These are phyloP conservation scores for Apiotrichum gracile DNA, from an alignment of 1,284 basidiomycete genomes.

Conservation along the genomic window DNA sequence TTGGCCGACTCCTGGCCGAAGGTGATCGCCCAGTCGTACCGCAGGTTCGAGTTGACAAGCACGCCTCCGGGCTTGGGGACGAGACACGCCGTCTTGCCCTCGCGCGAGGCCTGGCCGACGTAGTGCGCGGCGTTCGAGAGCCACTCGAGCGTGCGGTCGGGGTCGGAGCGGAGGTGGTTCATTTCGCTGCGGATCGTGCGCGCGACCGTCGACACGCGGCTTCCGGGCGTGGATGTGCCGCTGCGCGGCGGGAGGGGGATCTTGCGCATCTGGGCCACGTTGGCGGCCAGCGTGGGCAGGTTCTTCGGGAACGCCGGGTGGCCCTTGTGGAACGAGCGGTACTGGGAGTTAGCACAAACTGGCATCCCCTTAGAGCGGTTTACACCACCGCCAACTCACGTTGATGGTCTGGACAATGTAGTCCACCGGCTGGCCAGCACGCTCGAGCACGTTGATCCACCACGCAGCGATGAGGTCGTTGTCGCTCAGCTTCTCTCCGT, in stretches of 20 bases:
- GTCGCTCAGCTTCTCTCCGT: slow-evolving; percentile 10
- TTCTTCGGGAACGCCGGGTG: slow-evolving; percentile 24
- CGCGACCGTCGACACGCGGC: slow-evolving; percentile 8
- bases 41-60: slow-evolving; percentile 24
- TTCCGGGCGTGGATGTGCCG: not conserved
- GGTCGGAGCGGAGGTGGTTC: slow-evolving; percentile 12
- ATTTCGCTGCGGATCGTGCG: slow-evolving; percentile 11
- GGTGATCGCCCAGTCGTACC: slow-evolving; percentile 27
- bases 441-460: slow-evolving; percentile 22
- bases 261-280: slow-evolving; percentile 28
- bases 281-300: slow-evolving; percentile 20
- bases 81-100: slow-evolving; percentile 16
- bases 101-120: slow-evolving; percentile 10
- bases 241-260: slow-evolving; percentile 11
- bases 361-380: too few relatives aligned
- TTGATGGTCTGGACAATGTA: slow-evolving; percentile 20
- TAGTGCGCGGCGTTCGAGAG: slow-evolving; percentile 15
- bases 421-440: slow-evolving; percentile 16
- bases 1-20: slow-evolving; percentile 16
- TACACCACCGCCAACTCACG: slow-evolving; percentile 15
- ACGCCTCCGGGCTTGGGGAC: slow-evolving; percentile 16
- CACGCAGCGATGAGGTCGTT: slow-evolving; percentile 24
- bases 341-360: slow-evolving; percentile 18
- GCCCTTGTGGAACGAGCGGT: slow-evolving; percentile 19
- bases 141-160: slow-evolving; percentile 13